Evolutionary conservation across 805 yeast genomes (phyloP), one percentile per base, ranked within the genome.

Genomic region (Kuraishia borneana): DNA sequence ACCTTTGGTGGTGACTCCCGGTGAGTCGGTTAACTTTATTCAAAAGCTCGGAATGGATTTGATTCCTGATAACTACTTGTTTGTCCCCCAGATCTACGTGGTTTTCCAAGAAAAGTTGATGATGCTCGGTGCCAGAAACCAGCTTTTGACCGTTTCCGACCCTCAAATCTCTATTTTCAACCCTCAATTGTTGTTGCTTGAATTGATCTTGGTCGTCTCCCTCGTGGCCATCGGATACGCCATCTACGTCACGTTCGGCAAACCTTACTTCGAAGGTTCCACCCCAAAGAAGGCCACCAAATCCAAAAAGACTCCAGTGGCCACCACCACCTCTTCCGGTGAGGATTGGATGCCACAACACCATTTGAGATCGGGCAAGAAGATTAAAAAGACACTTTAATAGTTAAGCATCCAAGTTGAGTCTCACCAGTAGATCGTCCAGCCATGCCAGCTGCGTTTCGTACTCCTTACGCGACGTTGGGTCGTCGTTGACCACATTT

Each of bases 121-220:
- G 56, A 59, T 63, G 42, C 60, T 81, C 27, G 73, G 74, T 34
- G 67, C 80, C 19, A 63, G 70, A 47, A 69, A 74, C 33, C 76
- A 73, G 47, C 56, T 76, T 39, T 59, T 82, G 30, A 53, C 61
- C 17, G 70, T 87, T 37, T 55, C 55, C 8, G 95, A 85, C 46
- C 70, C 68, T 25, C 68, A 77, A 37, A 61, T 87, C 45, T 78
- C 94, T 1, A 42, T 77, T 35, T 76, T 79, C 58, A 73, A 82
- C 51, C 92, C 88, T 10, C 75, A 77, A 55, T 69, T 85, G 48
- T 50, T 84, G 38, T 53, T 81, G 23, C 68, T 81, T 42, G 80
- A 76, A 50, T 34, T 73, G 12, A 43, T 82, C 18, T 56, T 83
- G 37, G 44, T 61, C 3, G 66, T 58, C 17, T 53, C 76, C 14